Conservation (phyloP, 2,329 filamentous ascomycete genomes). For the Fonsecaea pugnacius region DNA sequence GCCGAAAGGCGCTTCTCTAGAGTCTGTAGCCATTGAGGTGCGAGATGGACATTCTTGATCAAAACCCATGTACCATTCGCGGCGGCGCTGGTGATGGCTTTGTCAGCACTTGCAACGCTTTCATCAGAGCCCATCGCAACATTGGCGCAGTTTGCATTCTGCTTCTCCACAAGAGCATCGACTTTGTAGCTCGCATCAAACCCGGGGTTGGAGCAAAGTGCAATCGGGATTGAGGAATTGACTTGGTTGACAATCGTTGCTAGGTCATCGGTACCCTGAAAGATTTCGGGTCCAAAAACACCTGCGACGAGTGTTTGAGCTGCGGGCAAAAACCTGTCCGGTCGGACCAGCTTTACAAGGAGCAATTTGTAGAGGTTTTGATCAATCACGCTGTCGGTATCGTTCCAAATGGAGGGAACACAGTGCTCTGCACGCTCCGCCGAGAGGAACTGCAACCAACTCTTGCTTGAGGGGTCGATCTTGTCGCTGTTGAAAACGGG, state of each 20-base stretch:
- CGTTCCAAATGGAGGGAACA: slow-evolving; percentile 77
- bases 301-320: slow-evolving; percentile 86
- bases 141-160: slow-evolving; percentile 82
- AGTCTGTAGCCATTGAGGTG: slow-evolving; percentile 93
- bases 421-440: slow-evolving; percentile 86
- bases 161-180: slow-evolving; percentile 86
- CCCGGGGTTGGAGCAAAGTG: slow-evolving; percentile 89
- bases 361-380: slow-evolving; percentile 81
- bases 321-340: slow-evolving; percentile 91
- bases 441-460: slow-evolving; percentile 80
- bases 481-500: slow-evolving; percentile 70
- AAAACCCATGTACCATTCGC: slow-evolving; percentile 94
- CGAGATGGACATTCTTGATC: slow-evolving; percentile 98
- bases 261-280: slow-evolving; percentile 84
- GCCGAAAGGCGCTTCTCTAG: slow-evolving; percentile 96
- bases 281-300: slow-evolving; percentile 81
- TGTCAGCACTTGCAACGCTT: slow-evolving; percentile 87
- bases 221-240: slow-evolving; percentile 80
- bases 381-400: slow-evolving; percentile 68
- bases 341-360: slow-evolving; percentile 89
- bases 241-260: slow-evolving; percentile 83
- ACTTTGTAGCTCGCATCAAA: slow-evolving; percentile 99
- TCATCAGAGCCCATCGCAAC: slow-evolving; percentile 99
- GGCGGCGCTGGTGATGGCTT: slow-evolving; percentile 89
- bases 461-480: slow-evolving; percentile 64